Base-by-base conservation (phyloP, 345 rosid species). In the Erucastrum elatum region DNA sequence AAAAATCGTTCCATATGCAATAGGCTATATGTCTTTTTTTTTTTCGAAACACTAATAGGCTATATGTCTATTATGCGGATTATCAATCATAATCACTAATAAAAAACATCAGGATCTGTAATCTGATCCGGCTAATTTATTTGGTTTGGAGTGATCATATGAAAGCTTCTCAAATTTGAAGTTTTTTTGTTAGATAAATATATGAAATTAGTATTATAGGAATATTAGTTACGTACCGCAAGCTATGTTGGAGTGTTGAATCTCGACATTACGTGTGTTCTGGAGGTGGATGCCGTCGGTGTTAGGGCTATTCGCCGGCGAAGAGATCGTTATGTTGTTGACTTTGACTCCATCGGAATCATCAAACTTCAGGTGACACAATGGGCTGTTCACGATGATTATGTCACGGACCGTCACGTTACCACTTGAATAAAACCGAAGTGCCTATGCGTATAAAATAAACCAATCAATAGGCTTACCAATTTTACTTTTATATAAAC, bases 231-330 rank as follows among this genome's bases (percentile, higher is more conserved):
- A 56, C 61, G 5, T 56, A 90, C 96, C 98, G 13, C 92, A 85
- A 9, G 84, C 90, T 46, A 92, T 89, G 74, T 87, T 78, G 13
- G 91, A 88, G 78, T 91, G 91, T 12, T 84, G 86, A 67, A 94
- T 94, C 83, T 91, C 93, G 10, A 90, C 94, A 41, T 91, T 86
- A 75, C 79, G 82, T 37, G 97, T 87, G 82, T 89, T 90, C 66
- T 92, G 98, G 26, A 92, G 88, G 84, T 92, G 98, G 78, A 94
- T 94, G 2, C 96, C 98, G 53, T 92, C 98, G 12, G 98, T 92
- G 71, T 94, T 90, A 37, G 96, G 93, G 76, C 96, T 92, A 21
- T 77, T 78, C 64, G 73, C 86, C 3, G 97, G 98, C 0, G 98
- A 89, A 69, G 83, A 84, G 27, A 94, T 89, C 4, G 93, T 84